Evolutionary conservation across 805 yeast genomes (phyloP), one percentile per base, ranked within the genome.

Genomic region (Alloascoidea africana): DNA sequence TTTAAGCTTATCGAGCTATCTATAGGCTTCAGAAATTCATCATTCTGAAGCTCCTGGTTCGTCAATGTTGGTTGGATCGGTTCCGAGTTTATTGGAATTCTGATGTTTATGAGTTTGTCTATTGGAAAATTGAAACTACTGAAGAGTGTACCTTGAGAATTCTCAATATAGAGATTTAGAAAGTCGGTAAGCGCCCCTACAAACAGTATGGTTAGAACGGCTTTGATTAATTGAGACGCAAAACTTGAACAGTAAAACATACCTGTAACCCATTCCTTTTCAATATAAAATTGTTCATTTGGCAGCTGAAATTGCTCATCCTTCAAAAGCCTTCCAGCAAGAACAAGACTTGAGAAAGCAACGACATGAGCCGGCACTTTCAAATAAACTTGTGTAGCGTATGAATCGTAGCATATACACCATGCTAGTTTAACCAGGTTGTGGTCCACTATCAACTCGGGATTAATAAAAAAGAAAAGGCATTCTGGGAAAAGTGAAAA

Each of bases 341-440:
- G 60, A 33, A 70, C 70, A 34, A 85, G 55, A 18, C 73, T 66
- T 2, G 84, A 80, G 38, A 83, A 50, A 0, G 95, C 85, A 19
- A 79, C 70, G 17, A 77, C 66, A 52, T 84, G 89, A 3, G 83
- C 76, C 1, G 95, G 91, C 5, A 73, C 66, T 47, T 72, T 76
- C 27, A 86, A 55, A 5, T 74, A 65, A 14, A 79, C 62, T 27
- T 81, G 83, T 2, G 93, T 73, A 39, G 75, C 68, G 50, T 76
- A 72, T 6, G 75, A 61, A 52, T 86, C 96, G 46, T 73, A 73
- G n/a, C 76, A 63, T 2, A 85, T 64, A n/a, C 72, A 55, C 94
- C 94, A 86, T 2, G 81, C 73, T 30, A 72, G 53, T 45, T 66
- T 60, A 3, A 76, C 66, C 6, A 66, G 51, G 13, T 68, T 64